These are phyloP conservation scores for Sporisorium scitamineum DNA, from an alignment of 1,284 basidiomycete genomes.

Conservation along the genomic window DNA sequence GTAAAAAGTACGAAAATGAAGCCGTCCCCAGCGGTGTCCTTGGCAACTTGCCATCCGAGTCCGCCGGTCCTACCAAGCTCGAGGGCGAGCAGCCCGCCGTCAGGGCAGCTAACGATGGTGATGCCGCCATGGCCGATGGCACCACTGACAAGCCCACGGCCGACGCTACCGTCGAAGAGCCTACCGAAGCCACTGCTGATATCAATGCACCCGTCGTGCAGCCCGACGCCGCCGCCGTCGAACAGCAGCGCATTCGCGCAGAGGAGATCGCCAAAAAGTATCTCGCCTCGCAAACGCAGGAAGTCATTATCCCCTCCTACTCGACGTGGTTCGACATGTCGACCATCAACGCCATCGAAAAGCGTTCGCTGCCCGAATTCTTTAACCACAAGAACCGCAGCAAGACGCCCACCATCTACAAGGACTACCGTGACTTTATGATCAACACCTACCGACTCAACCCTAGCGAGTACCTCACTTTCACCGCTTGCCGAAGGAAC, in stretches of 20 bases:
- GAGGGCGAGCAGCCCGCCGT: conserved; percentile 46
- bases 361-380: conserved; percentile 94
- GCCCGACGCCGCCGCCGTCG: conserved; percentile 79
- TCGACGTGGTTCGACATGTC: conserved; percentile 98
- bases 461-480: conserved; percentile 94
- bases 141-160: conserved; percentile 44
- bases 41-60: conserved; percentile 63
- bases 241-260: conserved; percentile 80
- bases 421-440: conserved; percentile 99
- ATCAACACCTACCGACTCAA: conserved; percentile 96
- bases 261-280: conserved; percentile 92
- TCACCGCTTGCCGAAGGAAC: conserved; percentile 95
- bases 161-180: conserved; percentile 75
- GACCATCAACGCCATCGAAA: conserved; percentile 91
- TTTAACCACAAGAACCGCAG: conserved; percentile 88
- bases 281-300: conserved; percentile 93
- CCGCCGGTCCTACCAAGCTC: conserved; percentile 27
- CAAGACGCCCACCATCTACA: conserved; percentile 97
- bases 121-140: conserved; percentile 59
- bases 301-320: conserved; percentile 94
- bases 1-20: conserved; percentile 68
- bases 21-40: conserved; percentile 60
- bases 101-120: conserved; percentile 52
- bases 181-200: conserved; percentile 80
- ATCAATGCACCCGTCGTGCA: conserved; percentile 45